Base-by-base conservation (phyloP, 768 basidiomycete species). In the Collybia sordida region DNA sequence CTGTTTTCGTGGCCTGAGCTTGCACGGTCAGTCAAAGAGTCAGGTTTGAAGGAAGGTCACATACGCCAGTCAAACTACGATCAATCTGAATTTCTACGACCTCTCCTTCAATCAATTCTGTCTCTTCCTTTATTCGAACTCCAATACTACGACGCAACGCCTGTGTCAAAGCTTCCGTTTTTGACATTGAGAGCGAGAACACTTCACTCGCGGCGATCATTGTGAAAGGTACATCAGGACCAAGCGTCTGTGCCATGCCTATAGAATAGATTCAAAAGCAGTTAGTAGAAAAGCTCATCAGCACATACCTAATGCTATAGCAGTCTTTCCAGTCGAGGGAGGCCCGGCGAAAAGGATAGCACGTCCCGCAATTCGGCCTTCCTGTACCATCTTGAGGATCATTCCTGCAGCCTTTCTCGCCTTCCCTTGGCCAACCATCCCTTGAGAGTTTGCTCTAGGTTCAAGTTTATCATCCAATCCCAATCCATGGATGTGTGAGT, bases 61-160 rank as follows among this genome's bases (percentile, higher is more conserved):
- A 62, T 60, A 98, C 96, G 36, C 97, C 97, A 50, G 96, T 98
- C 37, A 98, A 72, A 72, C 92, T 95, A 38, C 95, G 80, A 74
- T 99, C 97, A 51, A 99, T 96, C 66, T 98, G 95, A 57, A 98
- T 95, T 71, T 99, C 96, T 5, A 98, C 93, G 6, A 99, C 93
- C 67, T 99, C 96, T 46, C 97, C 97, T 64, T 97, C 94, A 55
- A 98, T 94, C 43, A 99, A 80, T 63, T 99, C 97, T 2, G 90
- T 90, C 73, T 98, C 96, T 65, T 98, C 97, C 66, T 92, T 96
- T 63, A 99, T 98, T 40, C 96, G 79, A 1, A 99, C 94, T 15
- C 96, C 97, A 62, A 99, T 99, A 62, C 93, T 93, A 59, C 96
- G 77, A 59, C 96, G 79, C 71, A 99, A 92, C 0, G 95, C 93